Conservation (phyloP, 83 land plant species). For the Isoetes engelmannii region DNA sequence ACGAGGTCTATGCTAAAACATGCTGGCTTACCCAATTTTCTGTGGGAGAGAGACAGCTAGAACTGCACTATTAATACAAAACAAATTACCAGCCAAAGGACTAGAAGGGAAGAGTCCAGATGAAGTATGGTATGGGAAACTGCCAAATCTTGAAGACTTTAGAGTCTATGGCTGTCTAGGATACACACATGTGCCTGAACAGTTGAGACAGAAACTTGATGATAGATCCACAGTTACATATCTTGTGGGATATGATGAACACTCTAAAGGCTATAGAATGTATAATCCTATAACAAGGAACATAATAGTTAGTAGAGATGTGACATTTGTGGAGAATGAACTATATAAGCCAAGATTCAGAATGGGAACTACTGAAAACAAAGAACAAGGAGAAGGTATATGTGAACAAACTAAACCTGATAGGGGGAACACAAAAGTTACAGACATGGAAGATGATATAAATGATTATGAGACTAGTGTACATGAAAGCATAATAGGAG, state of each 20-base stretch:
- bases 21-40: too few relatives aligned
- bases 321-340: conserved; percentile 5
- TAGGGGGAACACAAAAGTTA: too few relatives aligned
- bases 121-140: not conserved
- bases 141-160: conserved; percentile 4
- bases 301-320: conserved; percentile 5
- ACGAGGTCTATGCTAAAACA: too few relatives aligned
- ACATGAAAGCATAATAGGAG: too few relatives aligned
- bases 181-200: not conserved
- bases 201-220: conserved; percentile 4
- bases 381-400: not conserved
- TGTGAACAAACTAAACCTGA: not conserved
- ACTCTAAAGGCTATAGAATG: conserved; percentile 19
- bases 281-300: conserved; percentile 2
- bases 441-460: too few relatives aligned
- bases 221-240: not conserved
- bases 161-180: conserved; percentile 12
- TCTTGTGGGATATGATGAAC: conserved; percentile 6
- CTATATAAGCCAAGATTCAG: not conserved
- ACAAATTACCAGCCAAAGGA: not conserved
- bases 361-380: not conserved
- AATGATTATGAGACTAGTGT: too few relatives aligned
- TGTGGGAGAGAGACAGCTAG: too few relatives aligned
- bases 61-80: too few relatives aligned
- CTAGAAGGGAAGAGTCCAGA: conserved; percentile 6